These are phyloP conservation scores for Crithidia bombi DNA, from an alignment of 208 protist genomes.

Conservation along the genomic window DNA sequence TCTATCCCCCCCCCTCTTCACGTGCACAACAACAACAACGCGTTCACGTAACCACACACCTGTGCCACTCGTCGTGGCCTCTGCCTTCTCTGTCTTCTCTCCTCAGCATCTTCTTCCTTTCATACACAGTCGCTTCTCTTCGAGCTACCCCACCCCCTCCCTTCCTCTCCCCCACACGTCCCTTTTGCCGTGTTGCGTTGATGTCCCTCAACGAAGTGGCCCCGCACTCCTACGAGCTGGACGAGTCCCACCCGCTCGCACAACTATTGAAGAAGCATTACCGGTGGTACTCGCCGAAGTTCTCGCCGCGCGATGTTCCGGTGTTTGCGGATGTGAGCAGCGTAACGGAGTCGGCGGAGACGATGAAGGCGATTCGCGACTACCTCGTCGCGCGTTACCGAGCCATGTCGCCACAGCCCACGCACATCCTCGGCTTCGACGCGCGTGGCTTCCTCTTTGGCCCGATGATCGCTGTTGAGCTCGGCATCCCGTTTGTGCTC, in stretches of 20 bases:
- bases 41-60: too few species aligned
- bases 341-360: conserved; percentile 79
- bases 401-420: conserved; percentile 57
- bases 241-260: conserved; percentile 45
- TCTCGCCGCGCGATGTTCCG: conserved; percentile 89
- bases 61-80: too few species aligned
- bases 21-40: too few species aligned
- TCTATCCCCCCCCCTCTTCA: neutral
- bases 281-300: conserved; percentile 88
- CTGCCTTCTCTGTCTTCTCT: too few species aligned
- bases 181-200: too few species aligned
- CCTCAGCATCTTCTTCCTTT: too few species aligned
- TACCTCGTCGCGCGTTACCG: conserved; percentile 85
- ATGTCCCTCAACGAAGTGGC: conserved; percentile 64
- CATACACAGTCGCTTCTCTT: too few species aligned
- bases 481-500: conserved; percentile 91
- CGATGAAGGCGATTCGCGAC: conserved; percentile 84
- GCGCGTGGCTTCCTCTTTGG: conserved; percentile 92
- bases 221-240: conserved; percentile 56
- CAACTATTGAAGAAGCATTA: conserved; percentile 64
- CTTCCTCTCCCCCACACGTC: too few species aligned
- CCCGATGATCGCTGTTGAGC: conserved; percentile 85
- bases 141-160: too few species aligned
- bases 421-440: conserved; percentile 90
- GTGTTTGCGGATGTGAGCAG: conserved; percentile 89